A percentile compares a stretch with the other conserved stretches of the same genome.
phyloP scores from a whole-genome alignment of 2,329 filamentous ascomycete genomes.

The Sporothrix euskadiensis region DNA sequence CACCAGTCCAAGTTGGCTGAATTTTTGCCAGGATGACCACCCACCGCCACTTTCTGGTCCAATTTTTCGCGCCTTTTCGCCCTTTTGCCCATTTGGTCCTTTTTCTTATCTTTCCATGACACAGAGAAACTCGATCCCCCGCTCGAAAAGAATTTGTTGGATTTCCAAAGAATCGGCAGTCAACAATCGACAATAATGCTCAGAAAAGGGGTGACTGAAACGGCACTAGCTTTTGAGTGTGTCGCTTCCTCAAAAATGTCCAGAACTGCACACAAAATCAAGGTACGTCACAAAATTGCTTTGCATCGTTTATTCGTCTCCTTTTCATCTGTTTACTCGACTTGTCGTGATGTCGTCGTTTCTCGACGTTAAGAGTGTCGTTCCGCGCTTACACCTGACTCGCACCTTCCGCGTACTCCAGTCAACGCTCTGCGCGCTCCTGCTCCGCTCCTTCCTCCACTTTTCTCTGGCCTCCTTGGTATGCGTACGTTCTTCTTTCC shows the following conservation, averaged over 20 bases:
- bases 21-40: neutral
- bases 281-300: neutral
- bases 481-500: neutral
- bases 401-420: neutral
- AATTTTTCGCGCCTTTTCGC: neutral
- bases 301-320: neutral
- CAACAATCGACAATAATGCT: neutral
- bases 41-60: slow-evolving; percentile 6
- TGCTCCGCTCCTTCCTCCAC: slow-evolving; percentile 10
- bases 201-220: neutral
- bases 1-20: slow-evolving; percentile 7
- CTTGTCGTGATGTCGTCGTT: slow-evolving; percentile 8
- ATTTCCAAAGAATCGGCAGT: neutral
- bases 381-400: slow-evolving; percentile 4
- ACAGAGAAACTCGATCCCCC: slow-evolving; percentile 22
- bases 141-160: slow-evolving; percentile 3
- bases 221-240: neutral
- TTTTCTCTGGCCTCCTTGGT: neutral
- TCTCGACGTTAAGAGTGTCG: neutral
- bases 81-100: slow-evolving; percentile 1
- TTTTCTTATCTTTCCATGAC: slow-evolving; percentile 31
- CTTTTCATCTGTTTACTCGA: neutral
- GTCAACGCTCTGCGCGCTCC: neutral
- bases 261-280: neutral
- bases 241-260: neutral